Conservation (phyloP, 352 stramenopile species). For the Phytophthora citrophthora region DNA sequence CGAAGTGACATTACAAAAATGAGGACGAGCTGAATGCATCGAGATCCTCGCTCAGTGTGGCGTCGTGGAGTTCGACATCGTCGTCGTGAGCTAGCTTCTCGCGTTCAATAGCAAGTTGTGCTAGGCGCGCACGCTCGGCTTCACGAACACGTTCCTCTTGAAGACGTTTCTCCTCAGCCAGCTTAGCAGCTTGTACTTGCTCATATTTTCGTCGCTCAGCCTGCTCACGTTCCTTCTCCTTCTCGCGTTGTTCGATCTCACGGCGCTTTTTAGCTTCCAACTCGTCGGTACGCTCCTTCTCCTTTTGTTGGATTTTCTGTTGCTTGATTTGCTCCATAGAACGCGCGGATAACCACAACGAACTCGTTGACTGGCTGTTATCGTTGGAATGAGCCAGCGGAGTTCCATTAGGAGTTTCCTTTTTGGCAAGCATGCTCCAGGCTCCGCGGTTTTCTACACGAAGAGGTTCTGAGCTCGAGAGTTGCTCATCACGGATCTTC, state of each 20-base stretch:
- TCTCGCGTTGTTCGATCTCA: slow-evolving; percentile 68
- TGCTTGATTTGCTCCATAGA: slow-evolving; percentile 91
- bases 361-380: slow-evolving; percentile 77
- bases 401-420: slow-evolving; percentile 70
- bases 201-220: slow-evolving; percentile 66
- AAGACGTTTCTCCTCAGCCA: slow-evolving; percentile 62
- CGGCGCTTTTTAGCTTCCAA: slow-evolving; percentile 70
- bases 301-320: slow-evolving; percentile 87
- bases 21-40: slow-evolving; percentile 89
- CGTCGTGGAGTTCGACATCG: slow-evolving; percentile 73
- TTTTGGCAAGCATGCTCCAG: slow-evolving; percentile 85
- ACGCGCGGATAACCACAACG: slow-evolving; percentile 81
- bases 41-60: slow-evolving; percentile 79
- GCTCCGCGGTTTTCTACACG: slow-evolving; percentile 84
- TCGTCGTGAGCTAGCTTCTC: slow-evolving; percentile 75
- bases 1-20: slow-evolving; percentile 70
- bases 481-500: slow-evolving; percentile 79
- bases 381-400: slow-evolving; percentile 63
- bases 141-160: slow-evolving; percentile 64
- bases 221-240: slow-evolving; percentile 80
- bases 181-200: slow-evolving; percentile 47
- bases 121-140: slow-evolving; percentile 60
- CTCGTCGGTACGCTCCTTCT: slow-evolving; percentile 75
- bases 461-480: slow-evolving; percentile 63
- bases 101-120: slow-evolving; percentile 60